Base-by-base conservation (phyloP, 169 alveolate species). In the Plasmodium yoelii region DNA sequence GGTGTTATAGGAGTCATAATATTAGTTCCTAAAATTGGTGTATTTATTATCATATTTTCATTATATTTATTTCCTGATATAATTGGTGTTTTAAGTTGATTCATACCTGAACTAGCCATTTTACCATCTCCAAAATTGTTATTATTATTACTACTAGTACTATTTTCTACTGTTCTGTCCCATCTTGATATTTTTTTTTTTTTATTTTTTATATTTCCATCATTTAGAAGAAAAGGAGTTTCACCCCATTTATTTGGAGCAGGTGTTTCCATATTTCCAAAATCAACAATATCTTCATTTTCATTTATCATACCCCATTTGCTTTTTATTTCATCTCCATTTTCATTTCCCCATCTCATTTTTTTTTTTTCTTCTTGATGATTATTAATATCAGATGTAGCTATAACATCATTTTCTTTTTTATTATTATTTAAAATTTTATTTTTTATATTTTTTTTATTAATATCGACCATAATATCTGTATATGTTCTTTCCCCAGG, bases 401-500 rank as follows among this genome's bases (percentile, higher is more conserved):
- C 87, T 73, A 60, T 1, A 56, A 89, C 49, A 73, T 92, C 15
- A 70, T 86, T 56, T 63, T 7, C 26, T 1, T 22, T 22, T 60
- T 10, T 19, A 7, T 26, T 39, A 3, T 15, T n/a, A n/a, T 42
- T 15, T 6, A 39, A 39, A 7, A 65, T 65, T 65, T 65, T 65
- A 18, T 47, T 68, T 24, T 24, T 68, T 49, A 8, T 47, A 5
- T 26, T 13, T 18, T 63, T 87, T 26, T 86, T 88, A 18, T 89
- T 9, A 73, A 87, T 55, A 63, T 39, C 51, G 49, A 67, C 63
- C 67, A 73, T 60, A 44, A 92, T 65, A 60, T 82, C 95, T 42
- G 96, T 51, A 88, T 91, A 93, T 1, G 94, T 73, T 15, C 96
- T 92, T 57, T 75, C 94, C 28, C 93, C 96, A 3, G 95, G 90